Base-by-base conservation (phyloP, 164 flowering plant species). In the Umbellularia californica region DNA sequence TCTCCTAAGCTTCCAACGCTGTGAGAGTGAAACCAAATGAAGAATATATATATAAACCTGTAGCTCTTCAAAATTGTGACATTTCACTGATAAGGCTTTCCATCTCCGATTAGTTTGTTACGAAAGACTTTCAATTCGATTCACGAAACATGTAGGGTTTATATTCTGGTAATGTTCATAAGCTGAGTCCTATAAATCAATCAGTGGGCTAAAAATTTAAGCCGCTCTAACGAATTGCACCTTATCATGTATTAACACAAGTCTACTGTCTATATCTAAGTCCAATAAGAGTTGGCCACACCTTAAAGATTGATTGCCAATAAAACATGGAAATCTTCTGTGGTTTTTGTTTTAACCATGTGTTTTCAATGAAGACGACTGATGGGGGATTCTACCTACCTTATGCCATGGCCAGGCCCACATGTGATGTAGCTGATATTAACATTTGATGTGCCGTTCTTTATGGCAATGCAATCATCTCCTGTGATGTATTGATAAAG, bases 1-100 rank as follows among this genome's bases (percentile, higher is more conserved):
- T 47, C 14, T 33, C 92, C 92, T 33, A 90, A 74, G 78, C 91
- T 86, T 75, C 95, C 95, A 69, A 90, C 58, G 72, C 94, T 90
- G 69, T 47, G 35, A 28, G 11, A 13, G 5, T 55, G 60, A 3
- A 15, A 15, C n/a, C 60, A 55, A 55, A 4, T 3, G 60, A 12
- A 4, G n/a, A 55, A 15, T 55, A 9, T 52, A 52, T 52, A 3
- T 55, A 14, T 55, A 55, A 20, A 55, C 13, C 17, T 17, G 5
- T 20, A 55, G 60, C 17, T 14, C n/a, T 17, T 55, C 5, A 41
- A 41, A 41, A 7, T 41, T 41, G 47, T 41, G 47, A 41, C 47
- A 41, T 5, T 6, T 5, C 47, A 41, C 11, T 7, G 0, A 7
- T 41, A 41, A 41, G 47, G 47, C n/a, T 2, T 3, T 20, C n/a